Evolutionary conservation across 2,329 filamentous ascomycete genomes (phyloP).

Genomic region (Dactylellina haptotyla): DNA sequence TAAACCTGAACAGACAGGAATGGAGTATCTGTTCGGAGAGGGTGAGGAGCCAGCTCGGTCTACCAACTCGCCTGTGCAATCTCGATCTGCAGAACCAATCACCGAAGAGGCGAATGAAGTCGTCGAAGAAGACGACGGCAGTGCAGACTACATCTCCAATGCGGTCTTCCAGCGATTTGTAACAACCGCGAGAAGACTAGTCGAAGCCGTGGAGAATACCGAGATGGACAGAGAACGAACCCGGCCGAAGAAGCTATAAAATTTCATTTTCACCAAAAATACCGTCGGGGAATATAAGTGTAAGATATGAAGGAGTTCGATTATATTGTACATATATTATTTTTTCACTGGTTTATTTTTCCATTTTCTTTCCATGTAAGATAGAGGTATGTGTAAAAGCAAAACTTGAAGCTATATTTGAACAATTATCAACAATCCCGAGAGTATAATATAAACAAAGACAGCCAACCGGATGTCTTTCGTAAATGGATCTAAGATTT

Average conservation of each 20-base stretch:
- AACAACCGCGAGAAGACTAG: constrained; percentile 25
- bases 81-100: too few relatives aligned
- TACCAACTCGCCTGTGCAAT: too few relatives aligned
- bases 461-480: too few relatives aligned
- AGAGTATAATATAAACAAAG: too few relatives aligned
- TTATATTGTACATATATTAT: background rate
- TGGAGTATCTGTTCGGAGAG: constrained; percentile 19
- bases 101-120: background rate
- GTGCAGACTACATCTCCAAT: constrained; percentile 23
- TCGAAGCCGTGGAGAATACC: constrained; percentile 40
- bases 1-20: background rate
- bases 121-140: constrained; percentile 11
- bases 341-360: background rate
- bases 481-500: constrained; percentile 7
- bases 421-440: too few relatives aligned
- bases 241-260: constrained; percentile 26
- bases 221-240: constrained; percentile 7
- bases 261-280: too few relatives aligned
- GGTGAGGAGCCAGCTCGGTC: constrained; percentile 5
- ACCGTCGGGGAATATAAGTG: too few relatives aligned
- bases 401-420: too few relatives aligned
- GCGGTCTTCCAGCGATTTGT: constrained; percentile 40
- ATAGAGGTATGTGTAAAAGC: too few relatives aligned
- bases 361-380: background rate
- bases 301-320: background rate